These are phyloP conservation scores for Chrysanthemum seticuspe DNA, from an alignment of 129 eudicot genomes.

Conservation along the genomic window DNA sequence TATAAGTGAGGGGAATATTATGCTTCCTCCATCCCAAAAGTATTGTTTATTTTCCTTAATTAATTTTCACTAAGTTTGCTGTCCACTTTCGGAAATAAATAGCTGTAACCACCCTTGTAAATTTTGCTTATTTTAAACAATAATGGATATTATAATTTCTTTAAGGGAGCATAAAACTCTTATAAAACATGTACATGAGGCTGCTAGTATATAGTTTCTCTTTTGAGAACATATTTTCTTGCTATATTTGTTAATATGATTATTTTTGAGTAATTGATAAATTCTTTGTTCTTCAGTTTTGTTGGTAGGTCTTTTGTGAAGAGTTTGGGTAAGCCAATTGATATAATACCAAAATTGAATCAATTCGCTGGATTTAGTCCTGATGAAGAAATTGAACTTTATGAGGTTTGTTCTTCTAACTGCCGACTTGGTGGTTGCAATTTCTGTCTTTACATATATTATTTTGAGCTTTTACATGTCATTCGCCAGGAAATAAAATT, in stretches of 20 bases:
- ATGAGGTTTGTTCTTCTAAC: constrained; percentile 55
- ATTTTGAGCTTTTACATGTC: neutral
- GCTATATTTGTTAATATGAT: neutral
- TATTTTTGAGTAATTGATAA: neutral
- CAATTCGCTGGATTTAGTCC: constrained; percentile 85
- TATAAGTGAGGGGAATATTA: neutral
- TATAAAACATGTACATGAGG: neutral
- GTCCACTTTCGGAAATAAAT: too few relatives aligned
- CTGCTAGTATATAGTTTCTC: neutral
- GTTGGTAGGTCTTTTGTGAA: constrained; percentile 90
- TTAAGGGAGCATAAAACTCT: neutral
- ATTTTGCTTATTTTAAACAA: too few relatives aligned
- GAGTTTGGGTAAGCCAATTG: constrained; percentile 66
- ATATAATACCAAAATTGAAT: constrained; percentile 61
- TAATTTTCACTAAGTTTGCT: too few relatives aligned
- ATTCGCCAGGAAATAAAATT: constrained; percentile 77
- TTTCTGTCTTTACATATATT: neutral
- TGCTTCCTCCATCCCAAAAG: too few relatives aligned
- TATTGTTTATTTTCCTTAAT: too few relatives aligned
- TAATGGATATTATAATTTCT: neutral
- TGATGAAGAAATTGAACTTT: constrained; percentile 84
- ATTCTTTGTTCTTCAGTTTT: constrained; percentile 41
- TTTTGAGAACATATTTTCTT: neutral
- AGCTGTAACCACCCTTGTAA: too few relatives aligned
- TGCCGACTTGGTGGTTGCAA: neutral